Evolutionary conservation across 768 basidiomycete genomes (phyloP).

Genomic region (Amanita rubescens): DNA sequence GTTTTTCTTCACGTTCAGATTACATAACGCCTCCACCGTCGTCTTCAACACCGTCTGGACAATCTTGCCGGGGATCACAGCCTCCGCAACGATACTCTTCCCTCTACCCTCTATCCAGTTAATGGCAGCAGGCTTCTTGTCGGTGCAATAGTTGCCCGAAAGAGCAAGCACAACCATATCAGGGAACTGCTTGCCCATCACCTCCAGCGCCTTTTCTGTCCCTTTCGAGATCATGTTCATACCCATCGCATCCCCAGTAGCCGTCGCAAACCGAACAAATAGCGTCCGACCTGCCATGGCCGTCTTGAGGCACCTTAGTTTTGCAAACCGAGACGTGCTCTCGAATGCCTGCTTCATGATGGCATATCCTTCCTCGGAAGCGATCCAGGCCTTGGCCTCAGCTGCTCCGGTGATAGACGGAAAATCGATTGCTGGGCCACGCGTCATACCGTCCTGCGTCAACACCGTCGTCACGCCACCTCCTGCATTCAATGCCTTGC

Average conservation of each 20-base stretch:
- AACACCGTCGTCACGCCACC: slow-evolving; percentile 94
- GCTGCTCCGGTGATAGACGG: slow-evolving; percentile 75
- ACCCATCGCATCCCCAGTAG: slow-evolving; percentile 98
- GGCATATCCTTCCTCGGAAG: slow-evolving; percentile 67
- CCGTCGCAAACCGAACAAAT: slow-evolving; percentile 89
- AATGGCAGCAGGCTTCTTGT: slow-evolving; percentile 99
- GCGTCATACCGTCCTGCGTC: slow-evolving; percentile 92
- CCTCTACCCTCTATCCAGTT: slow-evolving; percentile 99
- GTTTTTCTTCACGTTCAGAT: slow-evolving; percentile 96
- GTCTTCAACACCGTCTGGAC: slow-evolving; percentile 94
- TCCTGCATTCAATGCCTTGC: slow-evolving; percentile 94
- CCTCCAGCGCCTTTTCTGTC: slow-evolving; percentile 88
- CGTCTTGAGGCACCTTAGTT: slow-evolving; percentile 77
- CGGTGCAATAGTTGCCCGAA: slow-evolving; percentile 97
- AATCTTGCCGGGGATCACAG: slow-evolving; percentile 80
- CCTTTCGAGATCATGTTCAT: slow-evolving; percentile 99
- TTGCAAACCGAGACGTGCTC: slow-evolving; percentile 89
- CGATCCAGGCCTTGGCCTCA: slow-evolving; percentile 82
- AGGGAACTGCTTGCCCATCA: slow-evolving; percentile 72
- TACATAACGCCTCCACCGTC: slow-evolving; percentile 81
- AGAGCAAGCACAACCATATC: slow-evolving; percentile 88
- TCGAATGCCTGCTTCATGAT: slow-evolving; percentile 85
- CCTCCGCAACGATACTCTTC: slow-evolving; percentile 96
- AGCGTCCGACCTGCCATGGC: slow-evolving; percentile 90
- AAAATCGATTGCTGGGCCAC: slow-evolving; percentile 98